Conservation (phyloP, 108 stramenopile species). For the Skeletonema tropicum region DNA sequence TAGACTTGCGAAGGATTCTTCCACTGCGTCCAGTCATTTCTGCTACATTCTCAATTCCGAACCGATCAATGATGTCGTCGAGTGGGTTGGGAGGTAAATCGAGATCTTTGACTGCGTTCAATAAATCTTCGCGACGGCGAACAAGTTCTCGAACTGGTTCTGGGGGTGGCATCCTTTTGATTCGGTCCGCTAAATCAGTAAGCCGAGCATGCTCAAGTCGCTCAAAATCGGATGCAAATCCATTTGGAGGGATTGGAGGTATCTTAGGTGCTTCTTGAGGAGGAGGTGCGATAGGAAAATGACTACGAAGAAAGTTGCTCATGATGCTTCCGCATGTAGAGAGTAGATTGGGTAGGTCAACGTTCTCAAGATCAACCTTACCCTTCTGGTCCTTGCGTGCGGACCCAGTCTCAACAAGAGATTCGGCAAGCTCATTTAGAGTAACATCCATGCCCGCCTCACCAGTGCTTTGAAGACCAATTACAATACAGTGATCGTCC, state of each 20-base stretch:
- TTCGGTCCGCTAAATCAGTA: conserved; percentile 29
- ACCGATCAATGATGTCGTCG: conserved; percentile 70
- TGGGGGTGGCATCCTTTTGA: conserved; percentile 46
- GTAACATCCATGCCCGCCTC: conserved; percentile 68
- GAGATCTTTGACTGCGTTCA: conserved; percentile 37
- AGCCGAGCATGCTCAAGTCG: conserved; percentile 28
- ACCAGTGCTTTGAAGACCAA: conserved; percentile 83
- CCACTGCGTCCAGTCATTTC: conserved; percentile 88
- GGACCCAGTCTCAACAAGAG: conserved; percentile 19
- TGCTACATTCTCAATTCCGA: conserved; percentile 67
- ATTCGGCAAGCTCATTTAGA: conserved; percentile 40
- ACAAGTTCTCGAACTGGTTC: conserved; percentile 51
- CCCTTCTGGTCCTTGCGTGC: conserved; percentile 8
- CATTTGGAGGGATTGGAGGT: conserved; percentile 40
- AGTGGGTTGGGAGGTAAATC: conserved; percentile 71
- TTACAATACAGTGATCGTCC: conserved; percentile 64
- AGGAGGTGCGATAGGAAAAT: conserved; percentile 57
- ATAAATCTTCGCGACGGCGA: conserved; percentile 21
- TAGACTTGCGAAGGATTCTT: conserved; percentile 53
- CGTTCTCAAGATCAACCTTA: conserved; percentile 37
- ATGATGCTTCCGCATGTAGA: conserved; percentile 51
- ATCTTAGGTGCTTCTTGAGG: conserved; percentile 47
- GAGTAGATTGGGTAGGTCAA: conserved; percentile 30
- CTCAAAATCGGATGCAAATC: conserved; percentile 38
- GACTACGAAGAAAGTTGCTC: conserved; percentile 47